These are phyloP conservation scores for Cryphonectria naterciae DNA, from an alignment of 2,329 filamentous ascomycete species.

Conservation along the genomic window DNA sequence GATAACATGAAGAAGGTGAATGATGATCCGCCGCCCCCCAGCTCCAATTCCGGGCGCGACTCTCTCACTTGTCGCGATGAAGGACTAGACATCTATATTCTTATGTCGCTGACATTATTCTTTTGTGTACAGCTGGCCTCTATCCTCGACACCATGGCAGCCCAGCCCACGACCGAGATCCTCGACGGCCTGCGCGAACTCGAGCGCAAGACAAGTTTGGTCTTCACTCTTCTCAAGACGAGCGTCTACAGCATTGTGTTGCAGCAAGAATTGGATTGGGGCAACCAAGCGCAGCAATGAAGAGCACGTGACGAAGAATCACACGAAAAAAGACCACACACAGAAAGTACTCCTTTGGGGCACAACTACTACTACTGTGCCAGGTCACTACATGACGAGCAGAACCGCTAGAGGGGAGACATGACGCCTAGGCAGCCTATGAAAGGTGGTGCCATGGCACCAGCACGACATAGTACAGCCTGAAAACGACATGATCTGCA, in stretches of 20 bases:
- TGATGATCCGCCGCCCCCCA: not conserved
- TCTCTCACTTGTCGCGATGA: conserved; percentile 3
- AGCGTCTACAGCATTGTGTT: conserved; percentile 98
- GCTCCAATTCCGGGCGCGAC: not conserved
- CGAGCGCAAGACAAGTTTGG: conserved; percentile 91
- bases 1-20: conserved; percentile 88
- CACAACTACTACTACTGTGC: not conserved
- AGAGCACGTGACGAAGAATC: conserved; percentile 29
- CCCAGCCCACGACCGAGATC: conserved; percentile 77
- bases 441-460: not conserved
- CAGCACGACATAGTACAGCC: not conserved
- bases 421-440: not conserved
- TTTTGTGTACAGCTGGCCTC: conserved; percentile 56
- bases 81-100: not conserved
- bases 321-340: not conserved
- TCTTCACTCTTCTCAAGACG: conserved; percentile 94
- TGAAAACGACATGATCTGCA: not conserved
- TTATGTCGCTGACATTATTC: conserved; percentile 3
- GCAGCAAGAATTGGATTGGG: conserved; percentile 92
- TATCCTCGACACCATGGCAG: conserved; percentile 66
- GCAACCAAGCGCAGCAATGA: conserved; percentile 49
- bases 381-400: not conserved
- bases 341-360: not conserved
- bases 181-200: conserved; percentile 84
- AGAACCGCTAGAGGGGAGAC: not conserved